These are phyloP conservation scores for Penicillium sp. DNA, from an alignment of 2,329 filamentous ascomycete species.

Conservation along the genomic window DNA sequence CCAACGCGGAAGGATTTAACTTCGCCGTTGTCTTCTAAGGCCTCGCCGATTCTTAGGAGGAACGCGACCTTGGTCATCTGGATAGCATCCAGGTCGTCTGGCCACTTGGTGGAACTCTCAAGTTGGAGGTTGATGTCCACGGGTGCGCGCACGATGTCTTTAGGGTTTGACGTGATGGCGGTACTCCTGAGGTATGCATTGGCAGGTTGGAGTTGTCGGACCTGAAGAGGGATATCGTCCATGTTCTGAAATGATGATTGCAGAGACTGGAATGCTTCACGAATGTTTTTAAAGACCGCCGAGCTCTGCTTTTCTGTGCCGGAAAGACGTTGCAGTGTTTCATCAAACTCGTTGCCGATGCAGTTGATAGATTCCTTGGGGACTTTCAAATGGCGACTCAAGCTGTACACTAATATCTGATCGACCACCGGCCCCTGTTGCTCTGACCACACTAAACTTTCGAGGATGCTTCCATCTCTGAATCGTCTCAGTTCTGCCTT, in stretches of 20 bases:
- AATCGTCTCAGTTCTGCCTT: slow-evolving; percentile 91
- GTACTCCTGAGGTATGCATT: slow-evolving; percentile 71
- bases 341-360: slow-evolving; percentile 50
- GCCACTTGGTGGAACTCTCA: slow-evolving; percentile 90
- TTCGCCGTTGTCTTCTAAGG: slow-evolving; percentile 62
- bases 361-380: slow-evolving; percentile 52
- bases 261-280: slow-evolving; percentile 66
- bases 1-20: slow-evolving; percentile 67
- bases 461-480: slow-evolving; percentile 88
- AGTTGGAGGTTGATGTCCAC: slow-evolving; percentile 85
- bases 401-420: slow-evolving; percentile 71
- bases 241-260: slow-evolving; percentile 73
- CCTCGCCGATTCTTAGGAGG: slow-evolving; percentile 65
- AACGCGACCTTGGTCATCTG: slow-evolving; percentile 94
- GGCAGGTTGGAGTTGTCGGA: slow-evolving; percentile 73
- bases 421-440: slow-evolving; percentile 65
- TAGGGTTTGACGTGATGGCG: slow-evolving; percentile 37
- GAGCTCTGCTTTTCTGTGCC: slow-evolving; percentile 41
- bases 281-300: slow-evolving; percentile 61
- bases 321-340: slow-evolving; percentile 27
- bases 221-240: slow-evolving; percentile 79
- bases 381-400: slow-evolving; percentile 65
- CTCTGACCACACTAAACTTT: slow-evolving; percentile 82
- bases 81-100: slow-evolving; percentile 83
- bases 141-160: slow-evolving; percentile 39